Percentiles rank a stretch among this genome's conserved stretches.
Conservation (phyloP, 805 yeast genomes). For the Lachancea sp. region DNA sequence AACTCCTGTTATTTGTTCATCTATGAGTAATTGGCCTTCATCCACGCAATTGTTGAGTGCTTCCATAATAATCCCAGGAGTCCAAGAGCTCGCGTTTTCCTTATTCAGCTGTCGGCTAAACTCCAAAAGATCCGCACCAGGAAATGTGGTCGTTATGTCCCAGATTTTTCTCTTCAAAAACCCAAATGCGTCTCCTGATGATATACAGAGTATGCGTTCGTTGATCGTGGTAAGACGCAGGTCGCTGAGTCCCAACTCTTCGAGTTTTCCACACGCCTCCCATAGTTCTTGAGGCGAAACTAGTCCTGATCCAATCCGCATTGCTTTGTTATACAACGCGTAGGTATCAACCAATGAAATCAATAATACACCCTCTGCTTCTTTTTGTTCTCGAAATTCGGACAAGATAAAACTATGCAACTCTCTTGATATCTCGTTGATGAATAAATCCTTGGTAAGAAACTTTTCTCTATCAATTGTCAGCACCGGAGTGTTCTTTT, state of each 20-base stretch:
- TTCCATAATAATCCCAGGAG: slow-evolving; percentile 57
- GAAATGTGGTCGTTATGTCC: slow-evolving; percentile 17
- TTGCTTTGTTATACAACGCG: slow-evolving; percentile 55
- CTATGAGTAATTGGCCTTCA: slow-evolving; percentile 54
- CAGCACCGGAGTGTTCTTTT: slow-evolving; percentile 17
- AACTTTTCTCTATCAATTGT: slow-evolving; percentile 33
- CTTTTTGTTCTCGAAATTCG: slow-evolving; percentile 35
- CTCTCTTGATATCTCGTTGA: slow-evolving; percentile 71
- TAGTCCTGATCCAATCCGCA: slow-evolving; percentile 59
- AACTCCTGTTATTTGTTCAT: slow-evolving; percentile 61
- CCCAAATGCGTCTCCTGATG: slow-evolving; percentile 28
- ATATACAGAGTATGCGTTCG: slow-evolving; percentile 32
- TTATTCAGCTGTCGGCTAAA: slow-evolving; percentile 24
- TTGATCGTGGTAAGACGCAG: slow-evolving; percentile 34
- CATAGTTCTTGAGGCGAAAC: slow-evolving; percentile 64
- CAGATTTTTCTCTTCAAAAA: slow-evolving; percentile 26
- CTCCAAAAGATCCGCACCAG: slow-evolving; percentile 29
- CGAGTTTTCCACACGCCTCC: slow-evolving; percentile 54
- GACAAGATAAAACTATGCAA: slow-evolving; percentile 57
- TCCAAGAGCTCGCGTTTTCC: slow-evolving; percentile 48
- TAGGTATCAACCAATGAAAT: slow-evolving; percentile 57
- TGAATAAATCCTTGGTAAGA: slow-evolving; percentile 37
- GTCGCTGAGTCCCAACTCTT: slow-evolving; percentile 45
- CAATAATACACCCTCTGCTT: slow-evolving; percentile 47
- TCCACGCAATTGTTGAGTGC: slow-evolving; percentile 55